Evolutionary conservation across 495 filamentous ascomycete species (phyloP), one percentile per base, ranked within the genome.

Genomic region (Sabuloglossum arenarium): DNA sequence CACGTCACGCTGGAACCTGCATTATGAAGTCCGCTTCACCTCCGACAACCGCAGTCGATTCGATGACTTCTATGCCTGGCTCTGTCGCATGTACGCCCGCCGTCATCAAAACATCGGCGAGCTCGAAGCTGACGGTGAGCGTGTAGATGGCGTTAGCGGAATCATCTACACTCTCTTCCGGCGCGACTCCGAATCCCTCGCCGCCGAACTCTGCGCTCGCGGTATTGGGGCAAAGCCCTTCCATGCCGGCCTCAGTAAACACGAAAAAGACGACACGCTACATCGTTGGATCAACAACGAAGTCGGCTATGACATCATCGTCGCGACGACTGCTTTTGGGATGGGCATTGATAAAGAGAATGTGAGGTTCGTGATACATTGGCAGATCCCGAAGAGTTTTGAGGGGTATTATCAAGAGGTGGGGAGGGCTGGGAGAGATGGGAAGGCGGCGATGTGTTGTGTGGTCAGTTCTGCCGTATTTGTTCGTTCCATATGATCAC

Each of bases 331-430:
- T 2, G 90, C 90, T 0, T 96, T 96, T 59, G 90, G 90, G 6
- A 96, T 98, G 90, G 90, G 90, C 3, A 96, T 98, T 61, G 88
- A 96, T 63, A 95, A 94, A 67, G 78, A 89, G 29, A 81, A 91
- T 61, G 90, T 97, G 16, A 79, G 89, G 2, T 95, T 95, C 62
- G 87, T 97, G 1, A 77, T 93, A 3, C 90, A 97, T 66, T 96
- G 89, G 88, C 82, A 84, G 54, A 71, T 94, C 16, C 86, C 88
- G 11, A 91, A 90, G 62, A 87, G 81, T 30, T 94, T 96, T 65
- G 90, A 96, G 66, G 88, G 88, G 1, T 94, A 86, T 59, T 95
- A 95, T 59, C 90, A 97, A 68, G 90, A 97, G 74, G 89, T 86
- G 8, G 90, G 90, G 0, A 80, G 90, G 47, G 90, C 88, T 24